Percentiles rank a stretch among this genome's conserved stretches.
Evolutionary conservation across 1,284 basidiomycete species (phyloP).

Genomic region (Apiotrichum veenhuisii): DNA sequence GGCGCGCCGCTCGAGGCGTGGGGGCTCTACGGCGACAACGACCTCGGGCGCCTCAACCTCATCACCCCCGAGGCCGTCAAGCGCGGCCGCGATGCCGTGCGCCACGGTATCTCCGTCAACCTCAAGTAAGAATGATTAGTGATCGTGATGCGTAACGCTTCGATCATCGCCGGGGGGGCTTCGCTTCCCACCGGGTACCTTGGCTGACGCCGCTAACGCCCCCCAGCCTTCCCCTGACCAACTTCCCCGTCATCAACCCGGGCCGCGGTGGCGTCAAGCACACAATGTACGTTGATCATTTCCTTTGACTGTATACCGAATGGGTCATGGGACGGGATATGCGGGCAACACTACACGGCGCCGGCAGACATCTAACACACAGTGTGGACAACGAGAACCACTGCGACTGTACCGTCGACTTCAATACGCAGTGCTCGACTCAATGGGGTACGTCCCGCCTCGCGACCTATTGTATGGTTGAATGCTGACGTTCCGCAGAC

Average conservation of each 20-base stretch:
- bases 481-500: no score
- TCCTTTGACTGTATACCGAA: no score
- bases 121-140: conserved; percentile 25
- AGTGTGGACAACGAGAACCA: background rate
- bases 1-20: conserved; percentile 38
- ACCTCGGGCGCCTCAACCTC: conserved; percentile 36
- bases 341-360: no score
- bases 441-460: conserved; percentile 51
- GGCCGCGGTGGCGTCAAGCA: conserved; percentile 1
- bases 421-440: conserved; percentile 49
- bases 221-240: conserved; percentile 7
- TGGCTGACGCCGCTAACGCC: no score
- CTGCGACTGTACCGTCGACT: conserved; percentile 36
- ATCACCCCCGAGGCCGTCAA: conserved; percentile 32
- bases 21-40: conserved; percentile 34
- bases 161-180: no score
- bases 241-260: conserved; percentile 7
- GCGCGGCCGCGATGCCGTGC: conserved; percentile 28
- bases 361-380: background rate
- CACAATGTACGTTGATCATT: conserved; percentile 4
- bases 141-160: no score
- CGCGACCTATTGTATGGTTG: no score
- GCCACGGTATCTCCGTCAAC: conserved; percentile 32
- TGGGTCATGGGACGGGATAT: no score
- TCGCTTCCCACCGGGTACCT: no score